Evolutionary conservation across 306 rosid genomes (phyloP).

Genomic region (Biancaea sappan): DNA sequence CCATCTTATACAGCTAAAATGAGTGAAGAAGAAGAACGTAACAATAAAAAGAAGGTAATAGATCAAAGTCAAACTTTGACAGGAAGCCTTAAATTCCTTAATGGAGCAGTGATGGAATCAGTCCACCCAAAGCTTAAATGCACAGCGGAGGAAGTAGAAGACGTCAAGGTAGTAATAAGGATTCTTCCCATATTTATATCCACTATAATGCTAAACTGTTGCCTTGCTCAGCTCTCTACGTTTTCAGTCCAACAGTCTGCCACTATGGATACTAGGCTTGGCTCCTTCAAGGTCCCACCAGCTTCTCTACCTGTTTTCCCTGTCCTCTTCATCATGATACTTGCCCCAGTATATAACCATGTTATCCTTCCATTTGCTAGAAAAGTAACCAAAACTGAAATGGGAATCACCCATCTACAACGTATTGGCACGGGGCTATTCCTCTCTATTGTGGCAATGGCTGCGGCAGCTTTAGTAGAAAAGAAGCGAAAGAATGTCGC

Average conservation of each 20-base stretch:
- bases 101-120: slow-evolving; percentile 50
- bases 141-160: slow-evolving; percentile 67
- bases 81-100: slow-evolving; percentile 57
- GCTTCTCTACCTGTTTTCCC: slow-evolving; percentile 84
- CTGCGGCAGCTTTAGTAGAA: slow-evolving; percentile 82
- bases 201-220: slow-evolving; percentile 75
- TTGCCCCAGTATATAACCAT: slow-evolving; percentile 70
- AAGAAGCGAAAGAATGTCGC: slow-evolving; percentile 66
- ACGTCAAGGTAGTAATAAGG: slow-evolving; percentile 54
- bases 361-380: slow-evolving; percentile 58
- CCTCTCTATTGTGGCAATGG: slow-evolving; percentile 74
- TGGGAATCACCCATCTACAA: slow-evolving; percentile 65
- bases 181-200: slow-evolving; percentile 74
- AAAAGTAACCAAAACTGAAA: slow-evolving; percentile 57
- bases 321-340: slow-evolving; percentile 69
- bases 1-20: slow-evolving; percentile 37
- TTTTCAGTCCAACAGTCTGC: slow-evolving; percentile 86
- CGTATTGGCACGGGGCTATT: slow-evolving; percentile 73
- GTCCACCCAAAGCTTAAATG: slow-evolving; percentile 55
- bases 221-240: slow-evolving; percentile 87
- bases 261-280: slow-evolving; percentile 72
- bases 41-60: slow-evolving; percentile 20
- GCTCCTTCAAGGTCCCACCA: slow-evolving; percentile 72
- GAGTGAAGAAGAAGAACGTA: slow-evolving; percentile 27
- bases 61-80: slow-evolving; percentile 32